phyloP scores from a whole-genome alignment of 2,329 filamentous ascomycete species.

The Cordyceps cicadae region DNA sequence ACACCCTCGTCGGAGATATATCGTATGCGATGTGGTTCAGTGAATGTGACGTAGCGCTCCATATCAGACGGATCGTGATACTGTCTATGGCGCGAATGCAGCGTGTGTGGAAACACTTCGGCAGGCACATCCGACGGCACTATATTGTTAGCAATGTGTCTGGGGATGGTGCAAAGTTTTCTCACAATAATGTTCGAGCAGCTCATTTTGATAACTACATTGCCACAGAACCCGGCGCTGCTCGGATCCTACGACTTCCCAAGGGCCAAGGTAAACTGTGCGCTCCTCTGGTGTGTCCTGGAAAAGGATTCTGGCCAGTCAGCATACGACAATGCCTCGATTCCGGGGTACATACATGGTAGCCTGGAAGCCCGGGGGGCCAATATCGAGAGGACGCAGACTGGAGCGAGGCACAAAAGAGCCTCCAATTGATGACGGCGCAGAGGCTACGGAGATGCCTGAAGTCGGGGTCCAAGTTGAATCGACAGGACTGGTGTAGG shows the following conservation, averaged over 20 bases:
- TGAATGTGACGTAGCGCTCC: slow-evolving; percentile 41
- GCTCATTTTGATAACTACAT: slow-evolving; percentile 43
- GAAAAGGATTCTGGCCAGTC: slow-evolving; percentile 36
- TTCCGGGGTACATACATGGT: slow-evolving; percentile 36
- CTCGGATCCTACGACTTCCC: slow-evolving; percentile 40
- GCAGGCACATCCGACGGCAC: slow-evolving; percentile 38
- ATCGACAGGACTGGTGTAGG: slow-evolving; percentile 35
- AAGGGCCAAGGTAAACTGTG: slow-evolving; percentile 45
- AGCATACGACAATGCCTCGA: background rate
- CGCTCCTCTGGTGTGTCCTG: slow-evolving; percentile 40
- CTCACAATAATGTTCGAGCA: slow-evolving; percentile 43
- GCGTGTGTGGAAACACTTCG: slow-evolving; percentile 39
- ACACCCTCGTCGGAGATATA: slow-evolving; percentile 39
- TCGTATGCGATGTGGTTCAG: slow-evolving; percentile 38
- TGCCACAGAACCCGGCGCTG: slow-evolving; percentile 44
- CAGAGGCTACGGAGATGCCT: slow-evolving; percentile 35
- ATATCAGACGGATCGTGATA: slow-evolving; percentile 42
- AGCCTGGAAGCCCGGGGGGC: slow-evolving; percentile 45
- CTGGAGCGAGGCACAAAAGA: slow-evolving; percentile 28
- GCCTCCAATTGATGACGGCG: slow-evolving; percentile 32
- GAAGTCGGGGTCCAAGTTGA: slow-evolving; percentile 40
- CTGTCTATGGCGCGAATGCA: slow-evolving; percentile 42
- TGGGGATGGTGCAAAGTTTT: slow-evolving; percentile 11
- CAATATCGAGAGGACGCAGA: slow-evolving; percentile 40
- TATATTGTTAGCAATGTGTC: slow-evolving; percentile 17